Conservation (phyloP, 176 grass and related monocot genomes). For the Eragrostis nindensis region DNA sequence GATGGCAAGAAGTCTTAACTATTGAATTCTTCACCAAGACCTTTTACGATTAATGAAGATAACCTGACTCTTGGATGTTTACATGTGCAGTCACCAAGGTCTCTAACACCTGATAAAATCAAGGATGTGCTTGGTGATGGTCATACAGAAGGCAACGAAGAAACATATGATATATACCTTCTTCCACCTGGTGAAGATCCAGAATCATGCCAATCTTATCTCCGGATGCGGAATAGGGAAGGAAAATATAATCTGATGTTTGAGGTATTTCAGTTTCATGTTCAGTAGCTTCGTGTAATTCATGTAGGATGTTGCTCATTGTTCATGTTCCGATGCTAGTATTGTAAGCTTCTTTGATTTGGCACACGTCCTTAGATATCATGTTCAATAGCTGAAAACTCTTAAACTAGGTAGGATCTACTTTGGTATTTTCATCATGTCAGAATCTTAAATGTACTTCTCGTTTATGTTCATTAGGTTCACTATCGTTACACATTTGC, state of each 20-base stretch:
- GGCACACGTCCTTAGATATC: background rate
- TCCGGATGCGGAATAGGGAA: constrained; percentile 98
- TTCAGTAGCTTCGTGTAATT: background rate
- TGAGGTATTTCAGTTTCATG: constrained; percentile 65
- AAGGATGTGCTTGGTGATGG: constrained; percentile 73
- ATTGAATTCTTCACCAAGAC: background rate
- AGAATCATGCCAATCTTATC: constrained; percentile 94
- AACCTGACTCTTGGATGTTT: constrained; percentile 12
- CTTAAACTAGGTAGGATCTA: constrained; percentile 22
- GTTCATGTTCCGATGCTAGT: constrained; percentile 8
- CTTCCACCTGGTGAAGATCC: constrained; percentile 98
- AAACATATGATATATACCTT: constrained; percentile 98
- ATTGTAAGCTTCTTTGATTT: constrained; percentile 8
- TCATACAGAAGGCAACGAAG: constrained; percentile 76
- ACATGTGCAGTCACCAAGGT: constrained; percentile 69
- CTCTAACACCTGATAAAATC: constrained; percentile 76
- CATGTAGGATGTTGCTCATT: background rate
- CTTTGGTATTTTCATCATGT: background rate
- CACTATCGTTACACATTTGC: background rate
- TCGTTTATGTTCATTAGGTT: background rate
- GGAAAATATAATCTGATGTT: constrained; percentile 99
- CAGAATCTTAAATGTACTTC: constrained; percentile 2
- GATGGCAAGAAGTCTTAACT: constrained; percentile 1
- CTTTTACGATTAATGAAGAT: constrained; percentile 39
- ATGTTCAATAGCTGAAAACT: background rate